Conservation (phyloP, 257 asterid species). For the Apocynum venetum region DNA sequence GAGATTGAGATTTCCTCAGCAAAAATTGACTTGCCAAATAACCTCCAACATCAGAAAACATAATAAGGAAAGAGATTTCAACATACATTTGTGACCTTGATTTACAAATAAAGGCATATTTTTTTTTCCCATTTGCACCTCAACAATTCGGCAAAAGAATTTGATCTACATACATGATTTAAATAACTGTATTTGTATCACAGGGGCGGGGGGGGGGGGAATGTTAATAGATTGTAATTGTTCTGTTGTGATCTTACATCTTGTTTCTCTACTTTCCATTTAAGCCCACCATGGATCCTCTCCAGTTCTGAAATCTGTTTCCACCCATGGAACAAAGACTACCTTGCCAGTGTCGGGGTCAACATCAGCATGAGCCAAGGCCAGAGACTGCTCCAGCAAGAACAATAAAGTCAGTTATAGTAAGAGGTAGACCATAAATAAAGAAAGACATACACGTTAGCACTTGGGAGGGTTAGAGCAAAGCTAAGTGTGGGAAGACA, state of each 20-base stretch:
- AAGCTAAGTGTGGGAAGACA: no score
- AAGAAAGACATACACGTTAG: not conserved
- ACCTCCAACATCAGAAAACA: not conserved
- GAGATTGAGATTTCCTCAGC: no score
- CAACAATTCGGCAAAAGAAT: not conserved
- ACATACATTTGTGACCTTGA: not conserved
- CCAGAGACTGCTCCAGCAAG: conserved; percentile 58
- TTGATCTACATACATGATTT: not conserved
- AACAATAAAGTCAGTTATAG: no score
- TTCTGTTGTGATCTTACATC: conserved; percentile 8
- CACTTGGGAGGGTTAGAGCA: not conserved
- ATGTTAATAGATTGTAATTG: conserved; percentile 5
- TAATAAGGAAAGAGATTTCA: not conserved
- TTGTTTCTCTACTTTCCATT: conserved; percentile 1
- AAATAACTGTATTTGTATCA: conserved; percentile 4
- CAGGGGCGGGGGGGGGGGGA: not conserved
- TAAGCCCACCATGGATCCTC: conserved; percentile 90
- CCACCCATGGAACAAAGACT: conserved; percentile 82
- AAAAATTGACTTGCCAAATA: no score
- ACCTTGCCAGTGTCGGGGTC: conserved; percentile 67
- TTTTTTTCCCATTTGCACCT: not conserved
- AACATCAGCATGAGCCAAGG: conserved; percentile 84
- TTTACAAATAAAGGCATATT: not conserved
- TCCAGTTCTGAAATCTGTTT: conserved; percentile 93
- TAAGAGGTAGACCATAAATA: not conserved